Base-by-base conservation (phyloP, 192 early-diverging fungal genomes). In the Entomortierella lignicola region DNA sequence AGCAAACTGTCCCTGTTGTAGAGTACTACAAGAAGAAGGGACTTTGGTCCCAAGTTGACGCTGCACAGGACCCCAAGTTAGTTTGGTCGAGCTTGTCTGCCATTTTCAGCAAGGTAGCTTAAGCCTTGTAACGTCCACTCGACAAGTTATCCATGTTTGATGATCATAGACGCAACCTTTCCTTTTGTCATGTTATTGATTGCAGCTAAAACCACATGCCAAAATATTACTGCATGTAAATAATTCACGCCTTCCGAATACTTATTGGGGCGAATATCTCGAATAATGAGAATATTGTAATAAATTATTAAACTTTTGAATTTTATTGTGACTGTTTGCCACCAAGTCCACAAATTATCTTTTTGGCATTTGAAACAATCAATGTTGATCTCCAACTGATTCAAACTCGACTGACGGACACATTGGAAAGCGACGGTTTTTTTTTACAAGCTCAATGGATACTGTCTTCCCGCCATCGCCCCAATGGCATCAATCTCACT, bases 21-120 rank as follows among this genome's bases (percentile, higher is more conserved):
- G 89, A 86, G 12, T 99, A 99, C 89, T 99, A 99, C 87, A 92
- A 93, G 87, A 83, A 91, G 73, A 92, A 95, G 83, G 96, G 96
- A 69, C 95, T 99, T 74, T 93, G 94, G 93, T 85, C 88, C 60
- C 86, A 89, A 80, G 90, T 99, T 52, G 98, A 99, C 88, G 98
- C 98, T 62, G 84, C 95, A 55, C 94, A 96, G 87, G 89, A 86
- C 63, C 96, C 94, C 55, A 85, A 87, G 66, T 87, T 91, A 27
- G 98, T 99, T 47, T 99, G 97, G 98, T 85, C 88, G 17, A 92
- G 88, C 57, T 87, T 99, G 56, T 83, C 88, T 63, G 94, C 95
- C 66, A 96, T 99, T 73, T 99, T 99, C 63, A 61, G 56, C 68
- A 79, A 79, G 67, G 34, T 42, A 29, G 10, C 52, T 27, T 77